These are phyloP conservation scores for Xylaria digitata DNA, from an alignment of 2,329 filamentous ascomycete genomes.

Conservation along the genomic window DNA sequence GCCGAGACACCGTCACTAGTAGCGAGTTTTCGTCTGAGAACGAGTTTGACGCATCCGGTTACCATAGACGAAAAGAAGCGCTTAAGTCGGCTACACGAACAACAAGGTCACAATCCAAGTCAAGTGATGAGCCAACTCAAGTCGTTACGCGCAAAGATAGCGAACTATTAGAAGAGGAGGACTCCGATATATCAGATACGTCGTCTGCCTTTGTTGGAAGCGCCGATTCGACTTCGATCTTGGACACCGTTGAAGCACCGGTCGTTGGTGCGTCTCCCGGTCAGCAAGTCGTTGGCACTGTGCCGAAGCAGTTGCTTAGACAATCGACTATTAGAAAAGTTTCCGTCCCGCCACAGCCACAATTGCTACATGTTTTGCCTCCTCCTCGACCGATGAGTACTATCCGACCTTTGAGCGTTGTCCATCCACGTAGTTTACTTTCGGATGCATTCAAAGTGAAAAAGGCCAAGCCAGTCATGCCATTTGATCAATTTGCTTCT, in stretches of 20 bases:
- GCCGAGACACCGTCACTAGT: conserved; percentile 82
- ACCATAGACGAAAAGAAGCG: conserved; percentile 71
- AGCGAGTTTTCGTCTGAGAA: conserved; percentile 87
- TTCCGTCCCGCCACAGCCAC: conserved; percentile 65
- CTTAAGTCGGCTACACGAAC: conserved; percentile 67
- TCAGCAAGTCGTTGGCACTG: conserved; percentile 71
- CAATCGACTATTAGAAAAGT: conserved; percentile 73
- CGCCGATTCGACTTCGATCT: conserved; percentile 76
- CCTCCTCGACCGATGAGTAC: conserved; percentile 75
- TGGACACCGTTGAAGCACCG: conserved; percentile 72
- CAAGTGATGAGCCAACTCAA: conserved; percentile 61
- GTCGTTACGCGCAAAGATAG: conserved; percentile 60
- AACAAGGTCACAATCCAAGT: conserved; percentile 63
- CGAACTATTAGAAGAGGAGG: conserved; percentile 65
- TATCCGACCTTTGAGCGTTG: conserved; percentile 73
- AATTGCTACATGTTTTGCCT: conserved; percentile 73
- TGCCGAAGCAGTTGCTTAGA: conserved; percentile 69
- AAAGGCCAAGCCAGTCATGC: conserved; percentile 74
- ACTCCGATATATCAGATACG: conserved; percentile 71
- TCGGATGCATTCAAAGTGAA: conserved; percentile 79
- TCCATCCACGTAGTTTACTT: conserved; percentile 76
- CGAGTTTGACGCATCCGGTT: conserved; percentile 75
- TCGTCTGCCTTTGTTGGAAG: conserved; percentile 74
- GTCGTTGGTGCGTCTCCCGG: conserved; percentile 65
- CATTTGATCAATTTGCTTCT: conserved; percentile 80